Percentiles rank a stretch among this genome's conserved stretches.
phyloP scores from a whole-genome alignment of 148 eudicot species.

The Spergularia bocconei region DNA sequence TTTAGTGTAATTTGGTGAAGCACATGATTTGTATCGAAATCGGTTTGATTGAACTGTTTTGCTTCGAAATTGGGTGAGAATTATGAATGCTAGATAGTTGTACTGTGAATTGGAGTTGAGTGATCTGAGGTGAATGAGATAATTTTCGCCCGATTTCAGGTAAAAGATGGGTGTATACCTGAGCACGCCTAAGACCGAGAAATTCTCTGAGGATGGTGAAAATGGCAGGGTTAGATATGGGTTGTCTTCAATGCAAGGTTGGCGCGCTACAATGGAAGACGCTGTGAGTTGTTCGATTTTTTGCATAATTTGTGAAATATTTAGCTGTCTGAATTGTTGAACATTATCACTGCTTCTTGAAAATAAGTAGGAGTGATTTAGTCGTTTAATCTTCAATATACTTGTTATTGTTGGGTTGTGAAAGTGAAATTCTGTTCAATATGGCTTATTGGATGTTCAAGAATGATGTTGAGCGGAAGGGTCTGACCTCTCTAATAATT shows the following conservation, averaged over 20 bases:
- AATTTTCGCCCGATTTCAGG: conserved; percentile 32
- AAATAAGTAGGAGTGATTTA: background rate
- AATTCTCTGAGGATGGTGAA: conserved; percentile 89
- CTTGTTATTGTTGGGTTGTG: background rate
- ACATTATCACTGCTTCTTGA: background rate
- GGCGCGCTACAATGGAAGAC: conserved; percentile 99
- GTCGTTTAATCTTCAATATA: background rate
- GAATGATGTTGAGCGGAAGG: background rate
- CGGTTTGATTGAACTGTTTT: background rate
- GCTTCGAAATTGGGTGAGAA: too few relatives aligned
- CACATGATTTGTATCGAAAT: background rate
- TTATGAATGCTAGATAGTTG: background rate
- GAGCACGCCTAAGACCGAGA: conserved; percentile 93
- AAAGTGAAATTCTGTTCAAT: background rate
- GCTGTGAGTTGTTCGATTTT: conserved; percentile 62
- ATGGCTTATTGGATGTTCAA: background rate
- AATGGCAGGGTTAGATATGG: conserved; percentile 73
- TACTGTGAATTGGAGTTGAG: background rate
- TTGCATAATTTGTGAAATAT: conserved; percentile 6
- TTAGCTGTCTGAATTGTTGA: background rate
- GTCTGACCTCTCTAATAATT: background rate
- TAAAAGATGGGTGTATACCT: conserved; percentile 83
- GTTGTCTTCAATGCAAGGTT: conserved; percentile 96
- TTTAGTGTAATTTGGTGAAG: background rate
- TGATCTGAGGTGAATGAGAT: background rate